Evolutionary conservation across 306 rosid species (phyloP).

Genomic region (Inga oerstediana): DNA sequence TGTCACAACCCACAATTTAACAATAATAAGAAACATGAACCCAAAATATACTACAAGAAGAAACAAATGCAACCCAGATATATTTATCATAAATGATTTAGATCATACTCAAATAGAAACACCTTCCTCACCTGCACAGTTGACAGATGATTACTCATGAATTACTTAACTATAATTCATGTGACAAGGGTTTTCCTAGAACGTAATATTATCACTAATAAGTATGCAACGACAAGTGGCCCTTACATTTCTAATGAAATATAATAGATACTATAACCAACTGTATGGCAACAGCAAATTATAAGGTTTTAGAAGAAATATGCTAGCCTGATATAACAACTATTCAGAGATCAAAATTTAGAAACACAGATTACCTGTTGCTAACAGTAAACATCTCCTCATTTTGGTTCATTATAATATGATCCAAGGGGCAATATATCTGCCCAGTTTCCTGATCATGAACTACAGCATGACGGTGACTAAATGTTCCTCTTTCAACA

Average conservation of each 20-base stretch:
- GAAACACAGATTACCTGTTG: constrained; percentile 69
- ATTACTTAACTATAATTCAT: neutral
- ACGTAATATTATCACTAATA: neutral
- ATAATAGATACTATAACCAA: neutral
- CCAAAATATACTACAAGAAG: neutral
- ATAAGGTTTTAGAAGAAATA: neutral
- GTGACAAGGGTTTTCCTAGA: neutral
- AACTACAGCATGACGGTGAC: constrained; percentile 92
- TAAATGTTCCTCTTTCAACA: constrained; percentile 97
- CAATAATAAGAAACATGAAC: neutral
- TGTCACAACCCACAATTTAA: neutral
- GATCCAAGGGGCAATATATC: constrained; percentile 83
- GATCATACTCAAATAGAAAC: neutral
- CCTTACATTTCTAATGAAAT: neutral
- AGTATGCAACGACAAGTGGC: constrained; percentile 11
- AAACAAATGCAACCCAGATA: neutral
- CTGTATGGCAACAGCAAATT: neutral
- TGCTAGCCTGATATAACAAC: neutral
- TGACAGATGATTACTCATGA: neutral
- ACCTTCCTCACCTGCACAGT: neutral
- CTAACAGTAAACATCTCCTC: constrained; percentile 97
- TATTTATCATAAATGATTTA: constrained; percentile 2
- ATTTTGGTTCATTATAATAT: constrained; percentile 80
- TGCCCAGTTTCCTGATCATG: constrained; percentile 94
- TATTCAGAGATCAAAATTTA: neutral